A percentile compares a stretch with the other conserved stretches of the same genome.
Evolutionary conservation across 495 filamentous ascomycete species (phyloP).

Genomic region (Zalerion maritima): DNA sequence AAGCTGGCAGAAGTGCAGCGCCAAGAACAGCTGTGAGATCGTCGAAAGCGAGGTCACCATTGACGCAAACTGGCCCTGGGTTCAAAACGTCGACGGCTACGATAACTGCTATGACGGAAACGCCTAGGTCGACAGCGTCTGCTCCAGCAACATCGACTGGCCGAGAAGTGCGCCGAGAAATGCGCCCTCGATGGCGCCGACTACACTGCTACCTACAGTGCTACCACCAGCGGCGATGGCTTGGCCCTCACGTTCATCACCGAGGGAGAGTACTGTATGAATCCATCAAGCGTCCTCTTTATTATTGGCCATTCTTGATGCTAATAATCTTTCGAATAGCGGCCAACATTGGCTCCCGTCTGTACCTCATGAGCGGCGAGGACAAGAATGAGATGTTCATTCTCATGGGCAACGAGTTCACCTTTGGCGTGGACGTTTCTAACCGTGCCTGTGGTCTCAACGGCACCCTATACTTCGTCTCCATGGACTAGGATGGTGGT

Average conservation of each 20-base stretch:
- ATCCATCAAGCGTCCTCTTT: too few relatives aligned
- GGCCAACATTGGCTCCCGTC: conserved; percentile 38
- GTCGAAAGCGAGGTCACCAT: conserved; percentile 28
- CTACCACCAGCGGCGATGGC: conserved; percentile 30
- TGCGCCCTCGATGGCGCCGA: conserved; percentile 42
- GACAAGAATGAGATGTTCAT: conserved; percentile 38
- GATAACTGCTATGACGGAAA: conserved; percentile 45
- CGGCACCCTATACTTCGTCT: conserved; percentile 44
- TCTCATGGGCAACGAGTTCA: conserved; percentile 42
- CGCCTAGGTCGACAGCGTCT: conserved; percentile 32
- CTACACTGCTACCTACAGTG: conserved; percentile 37
- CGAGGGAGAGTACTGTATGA: too few relatives aligned
- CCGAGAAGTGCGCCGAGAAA: conserved; percentile 31
- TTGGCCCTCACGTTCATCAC: conserved; percentile 39
- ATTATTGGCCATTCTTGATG: too few relatives aligned
- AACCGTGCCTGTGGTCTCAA: conserved; percentile 47
- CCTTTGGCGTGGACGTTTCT: conserved; percentile 44
- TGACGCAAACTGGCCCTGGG: conserved; percentile 45
- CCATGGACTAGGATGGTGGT: conserved; percentile 43
- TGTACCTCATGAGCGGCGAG: conserved; percentile 36
- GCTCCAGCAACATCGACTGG: conserved; percentile 25
- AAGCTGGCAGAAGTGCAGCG: conserved; percentile 30
- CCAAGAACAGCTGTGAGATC: conserved; percentile 26
- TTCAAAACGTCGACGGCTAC: conserved; percentile 28
- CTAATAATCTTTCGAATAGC: too few relatives aligned